These are phyloP conservation scores for Kwoniella heveanensis DNA, from an alignment of 768 basidiomycete species.

Conservation along the genomic window DNA sequence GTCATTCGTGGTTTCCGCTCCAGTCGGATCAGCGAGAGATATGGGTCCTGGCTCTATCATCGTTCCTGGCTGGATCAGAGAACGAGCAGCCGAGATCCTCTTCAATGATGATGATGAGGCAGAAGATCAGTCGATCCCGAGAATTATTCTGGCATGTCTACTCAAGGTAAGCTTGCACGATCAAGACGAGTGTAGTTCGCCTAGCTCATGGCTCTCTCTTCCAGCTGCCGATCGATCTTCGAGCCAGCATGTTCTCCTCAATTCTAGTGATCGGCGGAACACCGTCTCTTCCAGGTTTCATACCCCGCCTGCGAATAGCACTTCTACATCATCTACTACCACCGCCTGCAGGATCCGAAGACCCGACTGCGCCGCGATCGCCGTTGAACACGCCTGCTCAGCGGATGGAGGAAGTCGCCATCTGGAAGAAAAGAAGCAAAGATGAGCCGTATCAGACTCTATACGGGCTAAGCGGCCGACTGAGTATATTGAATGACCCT, in stretches of 20 bases:
- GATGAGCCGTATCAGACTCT: conserved; percentile 77
- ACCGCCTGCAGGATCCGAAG: not conserved
- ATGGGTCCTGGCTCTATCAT: conserved; percentile 76
- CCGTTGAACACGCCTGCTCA: conserved; percentile 23
- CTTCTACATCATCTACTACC: conserved; percentile 66
- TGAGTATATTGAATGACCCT: conserved; percentile 81
- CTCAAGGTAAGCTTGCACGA: conserved; percentile 64
- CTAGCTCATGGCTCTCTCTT: not conserved
- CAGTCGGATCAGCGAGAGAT: not conserved
- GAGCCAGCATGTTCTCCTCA: conserved; percentile 77
- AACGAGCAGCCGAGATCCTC: conserved; percentile 84
- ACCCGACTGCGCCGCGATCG: not conserved
- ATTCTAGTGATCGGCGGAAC: conserved; percentile 88
- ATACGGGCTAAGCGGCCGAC: conserved; percentile 68
- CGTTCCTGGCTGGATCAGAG: conserved; percentile 93
- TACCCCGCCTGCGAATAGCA: conserved; percentile 79
- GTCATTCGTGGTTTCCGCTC: conserved; percentile 2
- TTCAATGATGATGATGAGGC: conserved; percentile 71
- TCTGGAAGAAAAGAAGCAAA: conserved; percentile 34
- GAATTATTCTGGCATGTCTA: conserved; percentile 74
- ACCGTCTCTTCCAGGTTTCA: conserved; percentile 87
- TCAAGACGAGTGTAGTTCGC: too few relatives aligned
- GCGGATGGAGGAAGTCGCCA: conserved; percentile 24
- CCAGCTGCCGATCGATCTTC: conserved; percentile 86
- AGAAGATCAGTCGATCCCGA: conserved; percentile 80